Evolutionary conservation across 1,284 basidiomycete species (phyloP), one percentile per base, ranked within the genome.

Genomic region (Somion occarium): DNA sequence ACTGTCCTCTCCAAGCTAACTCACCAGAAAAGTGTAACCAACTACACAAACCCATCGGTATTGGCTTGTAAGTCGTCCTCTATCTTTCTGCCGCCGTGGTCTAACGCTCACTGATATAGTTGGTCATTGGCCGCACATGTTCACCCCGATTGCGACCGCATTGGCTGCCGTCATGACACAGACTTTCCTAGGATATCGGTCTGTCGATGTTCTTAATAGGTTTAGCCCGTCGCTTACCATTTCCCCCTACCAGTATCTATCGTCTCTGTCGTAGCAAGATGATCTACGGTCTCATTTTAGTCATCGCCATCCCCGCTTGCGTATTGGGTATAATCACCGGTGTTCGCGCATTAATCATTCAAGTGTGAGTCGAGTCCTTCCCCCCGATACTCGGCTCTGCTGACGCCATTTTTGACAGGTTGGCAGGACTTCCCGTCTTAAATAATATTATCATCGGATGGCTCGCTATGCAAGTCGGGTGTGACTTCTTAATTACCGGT

Each of bases 121-220:
- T 38, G 69, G 71, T 30, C 60, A 66, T 1, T 74, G 75, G 76
- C 71, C 74, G 2, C 71, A 73, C 46, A 66, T 69, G 0, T 72
- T 75, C 51, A 76, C 73, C 0, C 73, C 74, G 3, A 59, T 70
- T 19, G 69, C 70, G 3, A 76, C 73, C 1, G 66, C 73, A 0
- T 56, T 73, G 5, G 70, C 72, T 19, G 74, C 75, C 5, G 59
- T 77, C 38, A 55, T 71, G 15, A 72, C 74, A 1, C 75, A 78
- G 53, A 52, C 65, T 27, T 75, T 75, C 62, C 62, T 75, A 42
- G 70, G 68, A 13, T 70, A 73, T 60, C 69, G 73, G 73, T 74
- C 48, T 22, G 63, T 55, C 20, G n/a, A 5, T 38, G n/a, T 15
- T 7, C 20, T 20, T 26, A 44, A 37, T 19, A 11, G 1, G n/a